Evolutionary conservation across 371 early-diverging fungal genomes (phyloP).

Genomic region (Mucor velutinosus): DNA sequence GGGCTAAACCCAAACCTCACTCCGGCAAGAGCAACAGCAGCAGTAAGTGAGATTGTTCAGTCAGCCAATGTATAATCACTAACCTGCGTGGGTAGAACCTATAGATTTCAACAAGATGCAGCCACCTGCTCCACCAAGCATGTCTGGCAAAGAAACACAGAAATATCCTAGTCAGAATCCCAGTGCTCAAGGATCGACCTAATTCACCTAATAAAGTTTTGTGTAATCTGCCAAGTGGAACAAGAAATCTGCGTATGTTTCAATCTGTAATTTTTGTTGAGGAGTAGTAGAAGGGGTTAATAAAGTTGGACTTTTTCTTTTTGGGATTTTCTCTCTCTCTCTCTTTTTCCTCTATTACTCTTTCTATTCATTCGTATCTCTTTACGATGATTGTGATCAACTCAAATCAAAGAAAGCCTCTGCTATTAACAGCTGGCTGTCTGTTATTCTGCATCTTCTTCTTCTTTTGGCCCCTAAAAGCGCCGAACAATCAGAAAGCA

Average conservation of each 20-base stretch:
- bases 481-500: neutral
- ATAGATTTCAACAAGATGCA: conserved; percentile 30
- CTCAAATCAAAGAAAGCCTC: conserved; percentile 26
- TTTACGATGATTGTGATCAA: conserved; percentile 21
- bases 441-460: conserved; percentile 10
- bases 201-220: conserved; percentile 22
- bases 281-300: neutral
- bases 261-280: neutral
- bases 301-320: neutral
- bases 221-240: neutral
- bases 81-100: conserved; percentile 3
- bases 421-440: conserved; percentile 7
- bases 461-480: conserved; percentile 21
- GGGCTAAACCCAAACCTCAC: conserved; percentile 66
- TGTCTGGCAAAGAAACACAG: conserved; percentile 25
- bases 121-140: conserved; percentile 48
- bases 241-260: neutral
- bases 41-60: neutral
- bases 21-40: neutral
- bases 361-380: neutral
- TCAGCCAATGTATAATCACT: neutral
- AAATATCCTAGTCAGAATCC: conserved; percentile 56
- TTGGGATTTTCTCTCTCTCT: neutral
- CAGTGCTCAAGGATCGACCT: conserved; percentile 41
- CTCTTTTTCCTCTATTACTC: neutral